phyloP scores from a whole-genome alignment of 495 filamentous ascomycete species.

The Podospora australis region DNA sequence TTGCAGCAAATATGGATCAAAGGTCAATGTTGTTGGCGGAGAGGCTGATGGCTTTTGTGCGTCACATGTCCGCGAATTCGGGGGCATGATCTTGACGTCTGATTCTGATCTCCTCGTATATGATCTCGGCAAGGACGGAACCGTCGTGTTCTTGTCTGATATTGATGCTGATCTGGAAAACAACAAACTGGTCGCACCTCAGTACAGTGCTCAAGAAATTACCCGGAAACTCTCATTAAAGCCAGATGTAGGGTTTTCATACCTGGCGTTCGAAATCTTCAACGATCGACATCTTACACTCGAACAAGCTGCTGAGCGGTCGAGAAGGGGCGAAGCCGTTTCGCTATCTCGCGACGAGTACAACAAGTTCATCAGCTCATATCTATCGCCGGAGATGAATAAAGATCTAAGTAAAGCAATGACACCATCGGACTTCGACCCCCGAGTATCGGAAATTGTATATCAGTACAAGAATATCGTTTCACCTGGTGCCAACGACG shows the following conservation, averaged over 20 bases:
- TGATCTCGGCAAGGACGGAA: conserved; percentile 51
- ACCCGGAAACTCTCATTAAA: conserved; percentile 30
- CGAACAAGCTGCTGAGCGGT: conserved; percentile 21
- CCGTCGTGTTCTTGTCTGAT: conserved; percentile 54
- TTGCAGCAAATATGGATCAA: conserved; percentile 36
- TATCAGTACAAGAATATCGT: background rate
- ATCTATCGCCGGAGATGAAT: conserved; percentile 22
- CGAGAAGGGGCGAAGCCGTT: conserved; percentile 16
- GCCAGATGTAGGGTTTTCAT: conserved; percentile 16
- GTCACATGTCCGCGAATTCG: conserved; percentile 40
- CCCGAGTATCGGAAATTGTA: conserved; percentile 43
- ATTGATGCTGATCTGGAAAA: conserved; percentile 22
- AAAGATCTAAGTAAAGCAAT: background rate
- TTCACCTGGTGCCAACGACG: background rate
- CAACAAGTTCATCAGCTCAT: conserved; percentile 38
- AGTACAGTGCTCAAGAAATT: conserved; percentile 32
- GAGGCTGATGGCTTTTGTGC: conserved; percentile 71
- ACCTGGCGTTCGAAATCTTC: conserved; percentile 36
- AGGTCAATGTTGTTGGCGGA: conserved; percentile 54
- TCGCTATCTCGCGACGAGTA: conserved; percentile 23
- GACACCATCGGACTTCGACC: conserved; percentile 30
- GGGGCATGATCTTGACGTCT: conserved; percentile 53
- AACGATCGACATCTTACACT: conserved; percentile 28
- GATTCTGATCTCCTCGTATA: conserved; percentile 73
- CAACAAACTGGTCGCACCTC: conserved; percentile 26